Base-by-base conservation (phyloP, 1,284 basidiomycete species). In the Ustilago cynodontis region DNA sequence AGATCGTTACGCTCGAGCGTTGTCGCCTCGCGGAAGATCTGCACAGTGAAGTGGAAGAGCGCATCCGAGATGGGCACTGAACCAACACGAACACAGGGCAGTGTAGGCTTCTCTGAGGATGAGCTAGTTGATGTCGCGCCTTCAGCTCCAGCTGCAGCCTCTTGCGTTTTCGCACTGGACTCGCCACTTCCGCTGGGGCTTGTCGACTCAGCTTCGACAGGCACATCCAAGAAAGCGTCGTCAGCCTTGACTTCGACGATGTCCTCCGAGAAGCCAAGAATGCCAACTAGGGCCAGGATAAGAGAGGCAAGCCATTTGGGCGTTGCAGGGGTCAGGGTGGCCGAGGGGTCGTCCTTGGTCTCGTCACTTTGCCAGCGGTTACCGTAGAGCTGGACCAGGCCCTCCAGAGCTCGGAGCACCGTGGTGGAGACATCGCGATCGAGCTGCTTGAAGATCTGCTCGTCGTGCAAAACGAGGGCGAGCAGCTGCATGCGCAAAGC, bases 401-500 rank as follows among this genome's bases (percentile, higher is more conserved):
- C 55, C 20, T 69, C 65, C 20, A 80, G 57, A 20, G 66, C 64
- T 28, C 52, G 43, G 47, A 80, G 43, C 35, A 81, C 65, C n/a
- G 62, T 49, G 28, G 52, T 68, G 20, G 87, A 87, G 59, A 88
- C 88, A 31, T 65, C 80, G 66, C 16, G 91, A 86, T 45, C 93
- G 87, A 33, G 94, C 87, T 1, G 89, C 89, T 52, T 93, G 86
- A 50, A 94, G 87, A 70, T 67, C 86, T 87, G 24, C n/a, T 90
- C 89, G 80, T 94, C 93, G 72, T 91, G 91, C 31, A 94, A 88
- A 18, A 94, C 90, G 33, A 97, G 88, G 1, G 94, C 93, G n/a
- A 96, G 88, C 10, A 98, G 88, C 59, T 93, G 92, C 76, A 93
- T 92, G 50, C 95, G 89, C 66, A 93, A 92, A 13, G 92, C 90